Evolutionary conservation across 208 protist species (phyloP).

Genomic region (Trypanosoma platydactyli): DNA sequence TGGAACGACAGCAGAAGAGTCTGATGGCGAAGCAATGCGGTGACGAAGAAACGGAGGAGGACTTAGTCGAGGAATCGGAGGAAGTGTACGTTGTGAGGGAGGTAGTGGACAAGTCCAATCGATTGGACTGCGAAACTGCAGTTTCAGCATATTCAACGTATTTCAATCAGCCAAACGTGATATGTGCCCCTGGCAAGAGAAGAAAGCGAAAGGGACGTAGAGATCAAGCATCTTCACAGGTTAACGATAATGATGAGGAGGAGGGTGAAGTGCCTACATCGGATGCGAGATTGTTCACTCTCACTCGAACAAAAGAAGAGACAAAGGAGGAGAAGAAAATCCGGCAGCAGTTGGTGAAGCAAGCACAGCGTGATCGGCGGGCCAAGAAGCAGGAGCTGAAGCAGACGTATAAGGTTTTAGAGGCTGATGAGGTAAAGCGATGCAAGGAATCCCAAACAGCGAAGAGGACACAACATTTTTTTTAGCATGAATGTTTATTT

Average conservation of each 20-base stretch:
- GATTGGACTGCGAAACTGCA: conserved; percentile 84
- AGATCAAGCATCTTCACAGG: background rate
- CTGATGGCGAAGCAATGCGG: background rate
- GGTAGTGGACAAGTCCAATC: conserved; percentile 36
- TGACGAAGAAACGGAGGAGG: conserved; percentile 15
- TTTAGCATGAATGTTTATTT: conserved; percentile 27
- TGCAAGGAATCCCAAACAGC: conserved; percentile 37
- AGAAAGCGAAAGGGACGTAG: conserved; percentile 24
- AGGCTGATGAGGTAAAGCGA: conserved; percentile 62
- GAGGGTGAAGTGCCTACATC: conserved; percentile 7
- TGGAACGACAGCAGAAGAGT: background rate
- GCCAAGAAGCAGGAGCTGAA: conserved; percentile 79
- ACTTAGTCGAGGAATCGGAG: conserved; percentile 18
- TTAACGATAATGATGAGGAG: conserved; percentile 25
- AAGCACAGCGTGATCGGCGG: conserved; percentile 66
- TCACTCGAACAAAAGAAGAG: conserved; percentile 56
- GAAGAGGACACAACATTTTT: conserved; percentile 63
- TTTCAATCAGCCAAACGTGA: conserved; percentile 90
- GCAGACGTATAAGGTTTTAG: conserved; percentile 72
- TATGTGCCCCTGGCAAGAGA: conserved; percentile 40
- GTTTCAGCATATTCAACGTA: conserved; percentile 78
- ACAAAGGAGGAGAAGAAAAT: conserved; percentile 85
- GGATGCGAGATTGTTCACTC: background rate
- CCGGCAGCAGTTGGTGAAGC: conserved; percentile 78
- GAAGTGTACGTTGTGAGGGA: conserved; percentile 47